Evolutionary conservation across 495 filamentous ascomycete species (phyloP).

Genomic region (Aspergillus baeticus): DNA sequence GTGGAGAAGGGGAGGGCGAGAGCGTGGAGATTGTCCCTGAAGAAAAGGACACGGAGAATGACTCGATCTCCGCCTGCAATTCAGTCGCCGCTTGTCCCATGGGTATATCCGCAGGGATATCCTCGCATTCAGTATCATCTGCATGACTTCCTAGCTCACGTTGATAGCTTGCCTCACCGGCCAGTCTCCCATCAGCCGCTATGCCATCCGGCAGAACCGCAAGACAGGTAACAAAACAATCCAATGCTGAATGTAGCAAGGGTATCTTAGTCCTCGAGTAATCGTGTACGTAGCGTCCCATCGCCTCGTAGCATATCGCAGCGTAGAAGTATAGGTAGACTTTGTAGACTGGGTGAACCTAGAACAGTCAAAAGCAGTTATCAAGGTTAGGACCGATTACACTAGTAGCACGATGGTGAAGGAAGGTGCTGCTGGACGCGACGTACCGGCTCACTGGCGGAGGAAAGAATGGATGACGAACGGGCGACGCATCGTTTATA

Average conservation of each 20-base stretch:
- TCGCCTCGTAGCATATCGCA: slow-evolving; percentile 43
- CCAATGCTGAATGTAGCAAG: slow-evolving; percentile 32
- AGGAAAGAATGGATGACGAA: slow-evolving; percentile 29
- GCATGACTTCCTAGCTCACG: too few relatives aligned
- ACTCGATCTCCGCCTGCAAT: not conserved
- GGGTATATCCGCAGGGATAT: not conserved
- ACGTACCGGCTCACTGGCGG: slow-evolving; percentile 29
- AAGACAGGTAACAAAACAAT: slow-evolving; percentile 27
- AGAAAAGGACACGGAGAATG: slow-evolving; percentile 5
- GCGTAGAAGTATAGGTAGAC: slow-evolving; percentile 46
- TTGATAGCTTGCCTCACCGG: too few relatives aligned
- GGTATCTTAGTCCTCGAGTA: slow-evolving; percentile 41
- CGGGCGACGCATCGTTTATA: slow-evolving; percentile 47
- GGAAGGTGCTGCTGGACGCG: too few relatives aligned
- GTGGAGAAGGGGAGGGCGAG: not conserved
- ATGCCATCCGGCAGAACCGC: slow-evolving; percentile 21
- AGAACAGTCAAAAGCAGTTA: not conserved
- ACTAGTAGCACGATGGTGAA: not conserved
- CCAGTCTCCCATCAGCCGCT: not conserved
- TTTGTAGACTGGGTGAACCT: slow-evolving; percentile 39
- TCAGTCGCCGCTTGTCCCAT: not conserved
- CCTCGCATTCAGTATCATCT: not conserved
- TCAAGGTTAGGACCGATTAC: not conserved
- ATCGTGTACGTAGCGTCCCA: slow-evolving; percentile 40
- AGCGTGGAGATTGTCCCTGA: not conserved